Base-by-base conservation (phyloP, 2,329 filamentous ascomycete species). In the Immersiporthe knoxdaviesiana region DNA sequence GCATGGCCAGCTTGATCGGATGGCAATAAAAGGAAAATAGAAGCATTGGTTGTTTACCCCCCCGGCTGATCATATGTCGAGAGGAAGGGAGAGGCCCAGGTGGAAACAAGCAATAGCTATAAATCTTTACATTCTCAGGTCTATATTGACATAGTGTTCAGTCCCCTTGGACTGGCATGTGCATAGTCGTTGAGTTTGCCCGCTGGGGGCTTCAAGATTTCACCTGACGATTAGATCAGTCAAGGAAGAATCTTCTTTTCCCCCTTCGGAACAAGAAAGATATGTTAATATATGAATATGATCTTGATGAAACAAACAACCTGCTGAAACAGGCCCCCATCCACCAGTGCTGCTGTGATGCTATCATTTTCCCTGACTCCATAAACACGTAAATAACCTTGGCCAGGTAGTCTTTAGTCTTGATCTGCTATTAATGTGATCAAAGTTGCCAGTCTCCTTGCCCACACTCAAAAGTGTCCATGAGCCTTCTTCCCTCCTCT, bases 21-120 rank as follows among this genome's bases (percentile, higher is more conserved):
- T 62, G 47, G 68, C 63, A 71, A 54, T 39, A 62, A 11, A 44
- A 27, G 35, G 39, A 24, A 64, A 54, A n/a, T n/a, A n/a, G n/a
- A n/a, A n/a, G n/a, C 30, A 24, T 60, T 39, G 32, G 32, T 11
- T 39, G 37, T 47, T n/a, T 35, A n/a, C 32, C 30, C 2, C 12
- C 4, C 18, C 7, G 35, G 35, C 32, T 0, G 60, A n/a, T 14
- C 39, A n/a, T 47, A 39, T n/a, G n/a, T n/a, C n/a, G 11, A 35
- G 8, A 10, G 2, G n/a, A 18, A 27, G 18, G 44, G 21, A n/a
- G 7, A 21, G 7, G 21, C 2, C 7, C 2, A n/a, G 44, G 21
- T n/a, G 44, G 44, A 47, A n/a, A 21, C 7, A 47, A n/a, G 44
- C 21, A n/a, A n/a, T 0, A 21, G 44, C 21, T 21, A 47, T 47